Conservation (phyloP, 2,329 filamentous ascomycete species). For the Pseudocercospora crystallina region DNA sequence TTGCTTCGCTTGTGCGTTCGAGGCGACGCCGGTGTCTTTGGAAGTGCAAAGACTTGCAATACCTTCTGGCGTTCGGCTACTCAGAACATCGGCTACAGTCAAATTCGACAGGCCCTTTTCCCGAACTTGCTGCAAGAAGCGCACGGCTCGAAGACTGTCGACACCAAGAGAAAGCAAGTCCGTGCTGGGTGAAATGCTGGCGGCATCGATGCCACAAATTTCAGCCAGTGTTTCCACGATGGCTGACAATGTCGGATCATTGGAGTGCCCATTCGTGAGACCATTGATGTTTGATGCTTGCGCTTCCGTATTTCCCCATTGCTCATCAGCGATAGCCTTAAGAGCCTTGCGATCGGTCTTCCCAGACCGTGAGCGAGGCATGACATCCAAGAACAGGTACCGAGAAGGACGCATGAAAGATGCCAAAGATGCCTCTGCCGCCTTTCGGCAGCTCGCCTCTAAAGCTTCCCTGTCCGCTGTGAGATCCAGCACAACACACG, state of each 20-base stretch:
- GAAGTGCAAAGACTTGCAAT: constrained; percentile 4
- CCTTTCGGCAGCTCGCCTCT: constrained; percentile 1
- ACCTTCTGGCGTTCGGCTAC: constrained; percentile 5
- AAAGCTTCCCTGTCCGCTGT: constrained; percentile 9
- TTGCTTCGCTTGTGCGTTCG: neutral
- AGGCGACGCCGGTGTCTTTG: neutral
- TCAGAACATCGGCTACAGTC: constrained; percentile 6
- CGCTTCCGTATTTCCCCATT: neutral
- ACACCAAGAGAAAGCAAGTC: constrained; percentile 11
- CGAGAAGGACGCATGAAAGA: constrained; percentile 8
- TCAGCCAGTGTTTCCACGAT: constrained; percentile 5
- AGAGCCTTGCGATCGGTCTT: constrained; percentile 33
- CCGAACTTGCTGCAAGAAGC: constrained; percentile 8
- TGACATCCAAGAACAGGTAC: constrained; percentile 46
- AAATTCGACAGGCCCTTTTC: constrained; percentile 9
- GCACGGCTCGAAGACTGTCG: constrained; percentile 14
- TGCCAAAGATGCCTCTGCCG: neutral
- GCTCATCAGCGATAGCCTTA: constrained; percentile 1
- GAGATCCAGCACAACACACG: constrained; percentile 10
- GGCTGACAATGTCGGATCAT: constrained; percentile 1
- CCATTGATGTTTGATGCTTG: neutral
- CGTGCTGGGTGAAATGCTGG: constrained; percentile 1
- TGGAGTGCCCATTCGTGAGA: neutral
- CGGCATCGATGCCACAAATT: neutral
- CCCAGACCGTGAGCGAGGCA: constrained; percentile 48